Percentiles rank a stretch among this genome's conserved stretches.
Evolutionary conservation across 108 stramenopile species (phyloP).

Genomic region (Skeletonema marinoi): DNA sequence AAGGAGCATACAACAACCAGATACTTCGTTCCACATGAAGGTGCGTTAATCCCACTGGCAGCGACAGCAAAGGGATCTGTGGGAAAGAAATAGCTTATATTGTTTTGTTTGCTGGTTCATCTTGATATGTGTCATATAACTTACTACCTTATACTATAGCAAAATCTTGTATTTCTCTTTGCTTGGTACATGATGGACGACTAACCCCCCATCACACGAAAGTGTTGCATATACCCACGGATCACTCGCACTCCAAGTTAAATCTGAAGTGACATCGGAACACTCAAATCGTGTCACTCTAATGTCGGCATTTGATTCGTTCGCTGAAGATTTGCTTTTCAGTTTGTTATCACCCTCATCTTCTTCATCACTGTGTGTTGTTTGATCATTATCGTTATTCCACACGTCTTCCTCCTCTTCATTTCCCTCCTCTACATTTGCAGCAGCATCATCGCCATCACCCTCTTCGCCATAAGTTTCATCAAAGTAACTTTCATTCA

Average conservation of each 20-base stretch:
- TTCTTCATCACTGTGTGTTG: slow-evolving; percentile 14
- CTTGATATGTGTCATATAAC: background rate
- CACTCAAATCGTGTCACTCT: slow-evolving; percentile 88
- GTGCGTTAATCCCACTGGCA: slow-evolving; percentile 24
- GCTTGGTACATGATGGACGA: slow-evolving; percentile 94
- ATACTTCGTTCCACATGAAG: slow-evolving; percentile 73
- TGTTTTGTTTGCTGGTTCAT: background rate
- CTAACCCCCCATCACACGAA: slow-evolving; percentile 91
- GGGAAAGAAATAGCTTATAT: background rate
- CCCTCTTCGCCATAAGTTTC: slow-evolving; percentile 8
- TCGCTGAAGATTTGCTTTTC: background rate
- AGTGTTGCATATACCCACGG: slow-evolving; percentile 94
- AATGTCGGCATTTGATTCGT: slow-evolving; percentile 66
- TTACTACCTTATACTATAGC: slow-evolving; percentile 33
- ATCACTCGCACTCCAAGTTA: slow-evolving; percentile 93
- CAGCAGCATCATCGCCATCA: background rate
- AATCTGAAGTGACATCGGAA: slow-evolving; percentile 81
- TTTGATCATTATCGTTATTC: slow-evolving; percentile 28
- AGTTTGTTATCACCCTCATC: slow-evolving; percentile 11
- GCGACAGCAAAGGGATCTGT: slow-evolving; percentile 41
- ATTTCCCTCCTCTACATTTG: slow-evolving; percentile 1
- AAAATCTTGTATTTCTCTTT: slow-evolving; percentile 99
- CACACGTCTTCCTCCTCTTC: slow-evolving; percentile 7
- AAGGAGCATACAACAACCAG: slow-evolving; percentile 63
- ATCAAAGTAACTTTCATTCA: slow-evolving; percentile 5